phyloP scores from a whole-genome alignment of 2,329 filamentous ascomycete genomes.

The Monilinia fructigena region DNA sequence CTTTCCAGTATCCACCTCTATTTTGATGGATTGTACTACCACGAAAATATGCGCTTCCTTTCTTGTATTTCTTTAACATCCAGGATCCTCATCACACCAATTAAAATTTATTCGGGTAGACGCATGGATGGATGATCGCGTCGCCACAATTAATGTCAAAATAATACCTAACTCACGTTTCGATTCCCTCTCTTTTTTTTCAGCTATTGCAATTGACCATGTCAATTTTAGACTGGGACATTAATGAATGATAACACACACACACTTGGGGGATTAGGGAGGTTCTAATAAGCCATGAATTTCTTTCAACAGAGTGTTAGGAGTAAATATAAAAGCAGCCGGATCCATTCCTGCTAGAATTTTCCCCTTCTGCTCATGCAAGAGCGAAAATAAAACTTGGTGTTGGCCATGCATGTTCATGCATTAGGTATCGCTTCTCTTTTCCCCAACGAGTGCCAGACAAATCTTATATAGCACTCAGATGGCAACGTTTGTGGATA shows the following conservation, averaged over 20 bases:
- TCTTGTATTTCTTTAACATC: conserved; percentile 18
- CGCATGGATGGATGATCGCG: conserved; percentile 23
- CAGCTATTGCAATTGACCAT: background rate
- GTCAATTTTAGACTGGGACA: background rate
- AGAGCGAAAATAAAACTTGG: conserved; percentile 16
- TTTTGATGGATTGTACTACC: conserved; percentile 21
- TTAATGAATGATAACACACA: background rate
- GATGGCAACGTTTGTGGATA: conserved; percentile 11
- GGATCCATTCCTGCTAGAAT: conserved; percentile 2
- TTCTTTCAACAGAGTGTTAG: conserved; percentile 14
- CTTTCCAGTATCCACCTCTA: conserved; percentile 6
- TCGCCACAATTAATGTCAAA: conserved; percentile 24
- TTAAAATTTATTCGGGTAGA: conserved; percentile 17
- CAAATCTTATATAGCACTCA: background rate
- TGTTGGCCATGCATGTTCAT: conserved; percentile 20
- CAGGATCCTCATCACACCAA: conserved; percentile 6
- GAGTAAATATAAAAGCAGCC: conserved; percentile 17
- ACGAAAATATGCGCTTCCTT: conserved; percentile 20
- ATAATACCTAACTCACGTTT: conserved; percentile 21
- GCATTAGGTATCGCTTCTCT: conserved; percentile 13
- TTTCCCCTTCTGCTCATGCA: conserved; percentile 19
- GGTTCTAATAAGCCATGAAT: conserved; percentile 1
- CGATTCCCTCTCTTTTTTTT: conserved; percentile 5
- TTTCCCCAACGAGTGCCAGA: background rate
- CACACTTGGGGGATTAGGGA: background rate